Base-by-base conservation (phyloP, 768 basidiomycete species). In the Serendipita sp. region DNA sequence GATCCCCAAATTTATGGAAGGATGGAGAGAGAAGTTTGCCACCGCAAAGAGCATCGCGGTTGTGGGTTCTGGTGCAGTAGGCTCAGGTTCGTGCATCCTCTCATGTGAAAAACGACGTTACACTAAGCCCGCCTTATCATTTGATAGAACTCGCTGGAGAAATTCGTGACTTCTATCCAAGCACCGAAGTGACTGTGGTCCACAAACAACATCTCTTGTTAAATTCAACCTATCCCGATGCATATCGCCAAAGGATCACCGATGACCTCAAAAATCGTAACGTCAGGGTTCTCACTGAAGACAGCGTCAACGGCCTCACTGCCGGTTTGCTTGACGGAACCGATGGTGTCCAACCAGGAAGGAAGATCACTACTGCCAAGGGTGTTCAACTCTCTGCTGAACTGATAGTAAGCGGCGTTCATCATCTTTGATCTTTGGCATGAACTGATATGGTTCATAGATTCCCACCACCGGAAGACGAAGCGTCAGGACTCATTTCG, bases 371-470 rank as follows among this genome's bases (percentile, higher is more conserved):
- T 31, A 71, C 70, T 2, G 27, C 63, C 16, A 70, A 71, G 15
- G 70, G 70, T 16, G 50, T 64, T 48, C 37, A 29, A 33, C n/a
- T 71, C 31, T 23, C 63, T 23, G 69, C 70, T 4, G 70, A 71
- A 36, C 63, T 70, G 6, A 64, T 71, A 40, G 68, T 70, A 58
- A 10, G 62, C 60, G 34, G n/a, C 33, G 44, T 66, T 13, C 37
- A 6, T 40, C 64, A 37, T 68, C 29, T 62, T 55, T 15, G 44
- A 66, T 13, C 58, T 64, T 6, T 68, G 68, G n/a, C 64, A 63
- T 3, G 46, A 44, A 62, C 58, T 10, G 43, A 69, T 40, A 40
- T 44, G 67, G 63, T 48, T 63, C 68, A 13, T 55, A 46, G 16
- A 44, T 66, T n/a, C 53, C 68, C 27, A 63, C 66, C 8, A 31